Evolutionary conservation across 2,329 filamentous ascomycete species (phyloP).

Genomic region (Podosphaera leucotricha): DNA sequence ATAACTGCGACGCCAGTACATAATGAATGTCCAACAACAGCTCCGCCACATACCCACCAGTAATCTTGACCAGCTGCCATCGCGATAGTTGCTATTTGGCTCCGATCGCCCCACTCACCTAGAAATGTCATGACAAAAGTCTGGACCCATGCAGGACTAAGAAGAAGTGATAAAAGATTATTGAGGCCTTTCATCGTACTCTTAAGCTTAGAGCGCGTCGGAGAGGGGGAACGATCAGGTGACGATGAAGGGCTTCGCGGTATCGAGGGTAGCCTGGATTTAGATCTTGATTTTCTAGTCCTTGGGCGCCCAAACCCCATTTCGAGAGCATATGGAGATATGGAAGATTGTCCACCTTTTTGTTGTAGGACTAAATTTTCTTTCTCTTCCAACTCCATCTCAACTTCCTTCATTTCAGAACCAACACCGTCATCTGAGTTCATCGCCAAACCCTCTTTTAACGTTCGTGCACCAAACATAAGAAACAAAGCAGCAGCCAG

Average conservation of each 20-base stretch:
- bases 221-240: conserved; percentile 27
- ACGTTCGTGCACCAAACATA: conserved; percentile 63
- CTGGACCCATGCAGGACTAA: conserved; percentile 95
- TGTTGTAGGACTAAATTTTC: conserved; percentile 51
- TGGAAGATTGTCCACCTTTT: conserved; percentile 37
- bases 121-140: conserved; percentile 98
- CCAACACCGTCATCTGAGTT: conserved; percentile 69
- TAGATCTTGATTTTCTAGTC: conserved; percentile 43
- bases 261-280: conserved; percentile 55
- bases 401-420: conserved; percentile 97
- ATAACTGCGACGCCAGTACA: conserved; percentile 85
- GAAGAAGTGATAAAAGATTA: conserved; percentile 67
- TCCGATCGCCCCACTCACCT: conserved; percentile 93
- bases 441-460: conserved; percentile 77
- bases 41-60: conserved; percentile 92
- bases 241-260: conserved; percentile 62
- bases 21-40: conserved; percentile 61
- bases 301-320: conserved; percentile 46
- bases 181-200: conserved; percentile 38
- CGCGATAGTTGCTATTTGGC: conserved; percentile 93
- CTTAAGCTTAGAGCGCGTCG: conserved; percentile 20
- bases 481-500: conserved; percentile 70
- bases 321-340: conserved; percentile 58
- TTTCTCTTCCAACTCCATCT: conserved; percentile 81
- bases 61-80: conserved; percentile 98